These are phyloP conservation scores for Curvularia spicifera DNA, from an alignment of 2,329 filamentous ascomycete genomes.

Conservation along the genomic window DNA sequence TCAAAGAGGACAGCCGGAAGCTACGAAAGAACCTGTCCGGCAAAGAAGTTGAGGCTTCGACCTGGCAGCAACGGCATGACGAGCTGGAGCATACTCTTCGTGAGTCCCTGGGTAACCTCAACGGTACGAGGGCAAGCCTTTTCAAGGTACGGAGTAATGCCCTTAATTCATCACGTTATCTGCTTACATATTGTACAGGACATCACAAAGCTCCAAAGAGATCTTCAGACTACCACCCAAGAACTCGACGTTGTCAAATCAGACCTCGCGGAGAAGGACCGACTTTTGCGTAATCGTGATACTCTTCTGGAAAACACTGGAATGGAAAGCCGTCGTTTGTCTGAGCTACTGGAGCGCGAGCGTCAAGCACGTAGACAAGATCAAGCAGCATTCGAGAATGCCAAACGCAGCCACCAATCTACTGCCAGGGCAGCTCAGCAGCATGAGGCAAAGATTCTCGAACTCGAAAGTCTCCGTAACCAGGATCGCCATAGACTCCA, in stretches of 20 bases:
- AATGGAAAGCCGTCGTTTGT: constrained; percentile 82
- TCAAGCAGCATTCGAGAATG: constrained; percentile 84
- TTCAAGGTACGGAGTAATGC: constrained; percentile 65
- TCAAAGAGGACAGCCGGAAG: constrained; percentile 84
- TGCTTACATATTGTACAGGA: constrained; percentile 58
- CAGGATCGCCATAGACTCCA: constrained; percentile 79
- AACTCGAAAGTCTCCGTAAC: constrained; percentile 80
- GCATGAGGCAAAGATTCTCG: constrained; percentile 81
- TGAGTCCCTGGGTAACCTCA: constrained; percentile 84
- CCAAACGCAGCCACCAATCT: constrained; percentile 85
- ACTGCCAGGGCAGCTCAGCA: constrained; percentile 84
- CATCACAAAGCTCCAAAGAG: constrained; percentile 84
- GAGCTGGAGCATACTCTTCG: constrained; percentile 89
- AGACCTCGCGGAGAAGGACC: constrained; percentile 86
- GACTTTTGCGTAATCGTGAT: constrained; percentile 87
- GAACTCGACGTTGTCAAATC: constrained; percentile 81
- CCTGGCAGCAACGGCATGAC: constrained; percentile 88
- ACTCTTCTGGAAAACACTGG: constrained; percentile 85
- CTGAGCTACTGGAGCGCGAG: constrained; percentile 90
- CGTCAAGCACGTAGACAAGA: constrained; percentile 83
- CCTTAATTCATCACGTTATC: constrained; percentile 12
- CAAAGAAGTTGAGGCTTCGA: constrained; percentile 84
- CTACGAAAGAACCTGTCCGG: constrained; percentile 82
- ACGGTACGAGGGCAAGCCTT: constrained; percentile 82
- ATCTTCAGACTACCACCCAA: constrained; percentile 81